phyloP scores from a whole-genome alignment of 2,329 filamentous ascomycete species.

The Zymoseptoria tritici region DNA sequence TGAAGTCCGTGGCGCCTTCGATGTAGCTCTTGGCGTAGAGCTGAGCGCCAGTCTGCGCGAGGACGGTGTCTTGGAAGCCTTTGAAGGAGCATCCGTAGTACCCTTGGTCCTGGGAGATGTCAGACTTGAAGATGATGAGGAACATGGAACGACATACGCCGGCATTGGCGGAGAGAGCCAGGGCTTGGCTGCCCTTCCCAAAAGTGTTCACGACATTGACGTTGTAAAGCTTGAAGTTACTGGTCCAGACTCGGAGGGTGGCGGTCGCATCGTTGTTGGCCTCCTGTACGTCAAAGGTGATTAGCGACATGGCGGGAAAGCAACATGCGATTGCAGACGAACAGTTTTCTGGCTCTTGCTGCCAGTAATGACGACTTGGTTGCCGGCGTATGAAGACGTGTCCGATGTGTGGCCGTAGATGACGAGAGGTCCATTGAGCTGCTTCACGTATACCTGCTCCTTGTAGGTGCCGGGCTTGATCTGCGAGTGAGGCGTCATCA shows the following conservation, averaged over 20 bases:
- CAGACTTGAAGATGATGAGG: neutral
- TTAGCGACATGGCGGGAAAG: neutral
- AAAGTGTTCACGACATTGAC: constrained; percentile 49
- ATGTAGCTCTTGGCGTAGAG: constrained; percentile 52
- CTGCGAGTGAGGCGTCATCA: constrained; percentile 35
- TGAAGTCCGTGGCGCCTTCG: constrained; percentile 52
- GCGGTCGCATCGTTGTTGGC: constrained; percentile 49
- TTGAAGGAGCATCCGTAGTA: constrained; percentile 52
- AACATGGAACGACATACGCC: constrained; percentile 20
- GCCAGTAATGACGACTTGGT: constrained; percentile 51
- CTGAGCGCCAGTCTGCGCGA: constrained; percentile 45
- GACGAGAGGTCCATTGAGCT: constrained; percentile 43
- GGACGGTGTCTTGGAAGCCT: constrained; percentile 48
- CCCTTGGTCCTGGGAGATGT: constrained; percentile 37
- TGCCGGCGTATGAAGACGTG: constrained; percentile 46
- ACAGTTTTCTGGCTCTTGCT: constrained; percentile 39
- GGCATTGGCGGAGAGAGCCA: constrained; percentile 47
- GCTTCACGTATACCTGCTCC: constrained; percentile 51
- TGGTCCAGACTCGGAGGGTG: constrained; percentile 42
- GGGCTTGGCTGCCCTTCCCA: constrained; percentile 44
- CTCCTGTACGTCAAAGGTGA: constrained; percentile 12
- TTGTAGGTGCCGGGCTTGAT: constrained; percentile 54
- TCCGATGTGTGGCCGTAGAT: constrained; percentile 54
- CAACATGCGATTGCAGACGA: neutral
- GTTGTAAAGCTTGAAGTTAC: constrained; percentile 55